Evolutionary conservation across 163 green algal genomes (phyloP).

Genomic region (Chlamydomonas reinhardtii): DNA sequence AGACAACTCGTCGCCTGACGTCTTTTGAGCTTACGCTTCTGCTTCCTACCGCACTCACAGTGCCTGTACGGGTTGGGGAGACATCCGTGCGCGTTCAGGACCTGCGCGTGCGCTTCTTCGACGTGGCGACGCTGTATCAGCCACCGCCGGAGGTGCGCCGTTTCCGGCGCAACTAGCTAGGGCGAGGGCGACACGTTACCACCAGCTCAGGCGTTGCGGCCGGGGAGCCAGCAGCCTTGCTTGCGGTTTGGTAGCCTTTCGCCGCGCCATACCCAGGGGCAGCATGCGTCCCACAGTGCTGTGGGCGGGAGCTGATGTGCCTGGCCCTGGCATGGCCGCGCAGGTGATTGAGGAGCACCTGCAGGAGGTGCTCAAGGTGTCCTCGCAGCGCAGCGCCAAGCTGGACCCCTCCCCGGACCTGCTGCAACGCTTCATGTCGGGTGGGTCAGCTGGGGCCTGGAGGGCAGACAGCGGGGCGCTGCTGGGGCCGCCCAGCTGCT

Average conservation of each 20-base stretch:
- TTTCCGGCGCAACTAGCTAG: too few species aligned
- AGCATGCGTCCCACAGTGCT: too few species aligned
- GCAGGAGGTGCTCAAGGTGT: slow-evolving; percentile 62
- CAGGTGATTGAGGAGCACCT: slow-evolving; percentile 77
- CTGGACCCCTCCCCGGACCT: slow-evolving; percentile 56
- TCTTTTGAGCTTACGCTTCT: not conserved
- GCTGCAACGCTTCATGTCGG: slow-evolving; percentile 19
- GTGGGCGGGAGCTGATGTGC: too few species aligned
- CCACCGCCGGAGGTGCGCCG: slow-evolving; percentile 71
- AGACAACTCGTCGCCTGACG: too few species aligned
- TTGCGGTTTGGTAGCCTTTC: too few species aligned
- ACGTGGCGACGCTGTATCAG: slow-evolving; percentile 73
- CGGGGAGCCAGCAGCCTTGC: too few species aligned
- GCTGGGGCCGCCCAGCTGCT: too few species aligned
- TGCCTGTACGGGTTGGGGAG: slow-evolving; percentile 85
- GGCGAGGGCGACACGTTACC: too few species aligned
- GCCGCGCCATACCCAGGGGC: too few species aligned
- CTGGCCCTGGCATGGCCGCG: not conserved
- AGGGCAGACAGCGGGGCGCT: too few species aligned
- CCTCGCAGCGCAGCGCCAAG: slow-evolving; percentile 40
- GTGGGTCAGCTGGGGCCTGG: not conserved
- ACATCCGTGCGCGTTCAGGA: slow-evolving; percentile 78
- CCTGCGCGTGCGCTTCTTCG: slow-evolving; percentile 81
- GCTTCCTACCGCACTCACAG: slow-evolving; percentile 59
- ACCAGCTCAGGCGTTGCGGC: too few species aligned